Evolutionary conservation across 2,329 filamentous ascomycete genomes (phyloP).

Genomic region (Cladosporium oxysporum): DNA sequence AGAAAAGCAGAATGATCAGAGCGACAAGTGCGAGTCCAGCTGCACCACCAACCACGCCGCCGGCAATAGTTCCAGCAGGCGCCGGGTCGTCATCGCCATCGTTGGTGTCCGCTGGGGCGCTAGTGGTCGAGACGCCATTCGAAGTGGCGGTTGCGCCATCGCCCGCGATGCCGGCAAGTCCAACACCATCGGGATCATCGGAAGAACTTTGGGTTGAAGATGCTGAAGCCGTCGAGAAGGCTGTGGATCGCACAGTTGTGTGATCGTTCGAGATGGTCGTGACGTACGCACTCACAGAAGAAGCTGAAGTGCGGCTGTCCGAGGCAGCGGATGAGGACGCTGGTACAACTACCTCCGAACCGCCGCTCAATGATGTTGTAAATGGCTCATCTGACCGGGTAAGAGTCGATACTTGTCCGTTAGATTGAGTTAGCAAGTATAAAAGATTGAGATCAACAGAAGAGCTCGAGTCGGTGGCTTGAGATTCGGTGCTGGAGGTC

Average conservation of each 20-base stretch:
- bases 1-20: conserved; percentile 53
- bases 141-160: conserved; percentile 15
- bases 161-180: conserved; percentile 10
- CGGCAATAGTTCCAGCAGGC: conserved; percentile 57
- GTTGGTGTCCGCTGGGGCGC: conserved; percentile 2
- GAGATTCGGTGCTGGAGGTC: neutral
- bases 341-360: conserved; percentile 29
- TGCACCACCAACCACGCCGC: conserved; percentile 63
- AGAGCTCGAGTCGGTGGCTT: conserved; percentile 7
- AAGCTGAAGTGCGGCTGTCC: neutral
- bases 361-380: conserved; percentile 32
- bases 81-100: conserved; percentile 33
- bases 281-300: conserved; percentile 8
- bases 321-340: conserved; percentile 13
- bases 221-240: conserved; percentile 10
- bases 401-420: conserved; percentile 31
- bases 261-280: conserved; percentile 10
- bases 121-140: conserved; percentile 8
- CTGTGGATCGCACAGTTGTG: conserved; percentile 8
- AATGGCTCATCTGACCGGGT: conserved; percentile 27
- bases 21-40: conserved; percentile 57
- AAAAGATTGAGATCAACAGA: conserved; percentile 19
- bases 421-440: conserved; percentile 30
- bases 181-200: conserved; percentile 7
- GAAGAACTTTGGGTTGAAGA: conserved; percentile 2